Evolutionary conservation across 2,329 filamentous ascomycete genomes (phyloP), one percentile per base, ranked within the genome.

Genomic region (Alternaria ethzedia): DNA sequence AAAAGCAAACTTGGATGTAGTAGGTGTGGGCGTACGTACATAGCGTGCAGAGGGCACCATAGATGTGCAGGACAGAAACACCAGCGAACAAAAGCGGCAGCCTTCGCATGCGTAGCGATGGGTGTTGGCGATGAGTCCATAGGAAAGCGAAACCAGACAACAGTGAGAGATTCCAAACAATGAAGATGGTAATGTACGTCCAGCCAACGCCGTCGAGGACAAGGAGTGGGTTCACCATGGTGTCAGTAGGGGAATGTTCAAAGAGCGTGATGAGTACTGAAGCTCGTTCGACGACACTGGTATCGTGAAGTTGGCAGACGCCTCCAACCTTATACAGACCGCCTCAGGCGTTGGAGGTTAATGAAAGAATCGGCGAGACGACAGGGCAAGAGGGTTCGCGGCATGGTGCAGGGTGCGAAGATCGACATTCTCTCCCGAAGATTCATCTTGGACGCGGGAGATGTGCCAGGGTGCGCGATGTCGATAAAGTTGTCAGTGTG

Each of bases 81-180:
- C 70, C 75, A 12, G 60, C 51, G 25, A 78, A 75, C 12, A 78
- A 45, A 15, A 78, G 49, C 3, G 74, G 72, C 17, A 78, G 63
- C 28, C 70, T 68, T 26, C 76, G 75, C 61, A 78, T 78, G 3
- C 72, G 74, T 3, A 78, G 63, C 9, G 71, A 76, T 6, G 75
- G 76, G 17, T 75, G 64, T 15, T 74, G 63, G 13, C 76, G 74
- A 64, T 76, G 63, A 13, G 13, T 57, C 71, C 71, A 74, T 5
- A 74, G 69, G 54, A 70, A 74, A 43, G 36, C 43, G 58, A 72
- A 65, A 8, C 60, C 62, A 52, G 54, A 52, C 13, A 59, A 52
- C 23, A 73, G 57, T 12, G 56, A 20, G 12, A 71, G 13, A 20
- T 69, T 74, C 72, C 71, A 74, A 6, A 51, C 47, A 25, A 69